Percentiles rank a stretch among this genome's conserved stretches.
Conservation (phyloP, 148 eudicot genomes). For the Chenopodium quinoa region DNA sequence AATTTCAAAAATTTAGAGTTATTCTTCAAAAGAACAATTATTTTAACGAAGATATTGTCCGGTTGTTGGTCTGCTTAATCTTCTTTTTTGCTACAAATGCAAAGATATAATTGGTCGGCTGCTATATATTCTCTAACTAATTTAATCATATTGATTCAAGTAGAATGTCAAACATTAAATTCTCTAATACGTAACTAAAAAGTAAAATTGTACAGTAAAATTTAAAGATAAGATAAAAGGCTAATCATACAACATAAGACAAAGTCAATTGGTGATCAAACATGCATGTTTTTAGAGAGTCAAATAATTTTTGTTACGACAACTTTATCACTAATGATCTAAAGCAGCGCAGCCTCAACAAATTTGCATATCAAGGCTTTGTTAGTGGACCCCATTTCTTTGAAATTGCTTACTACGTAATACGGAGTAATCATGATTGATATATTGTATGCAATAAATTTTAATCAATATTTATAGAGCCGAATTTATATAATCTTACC, state of each 20-base stretch:
- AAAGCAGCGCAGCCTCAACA: slow-evolving; percentile 7
- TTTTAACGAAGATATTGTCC: neutral
- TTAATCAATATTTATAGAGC: no score
- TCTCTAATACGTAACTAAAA: neutral
- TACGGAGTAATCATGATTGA: neutral
- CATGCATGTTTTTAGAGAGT: neutral
- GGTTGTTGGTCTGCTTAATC: slow-evolving; percentile 13
- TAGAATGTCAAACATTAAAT: neutral
- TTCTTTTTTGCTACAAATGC: neutral
- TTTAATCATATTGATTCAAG: neutral
- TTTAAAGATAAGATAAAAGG: neutral
- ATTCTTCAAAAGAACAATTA: neutral
- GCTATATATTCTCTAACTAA: neutral
- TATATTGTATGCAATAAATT: no score
- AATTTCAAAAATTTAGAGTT: neutral
- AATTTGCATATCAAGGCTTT: neutral
- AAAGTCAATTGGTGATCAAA: neutral
- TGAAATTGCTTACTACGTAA: neutral
- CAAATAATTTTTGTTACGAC: neutral
- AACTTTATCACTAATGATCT: neutral
- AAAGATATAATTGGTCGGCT: neutral
- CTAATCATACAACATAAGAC: neutral
- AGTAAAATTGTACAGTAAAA: neutral
- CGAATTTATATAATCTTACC: no score
- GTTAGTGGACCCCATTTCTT: neutral